Percentiles rank a stretch among this genome's conserved stretches.
These are phyloP conservation scores for Stagonosporopsis cucurbitacearum DNA, from an alignment of 2,329 filamentous ascomycete species.

Conservation along the genomic window DNA sequence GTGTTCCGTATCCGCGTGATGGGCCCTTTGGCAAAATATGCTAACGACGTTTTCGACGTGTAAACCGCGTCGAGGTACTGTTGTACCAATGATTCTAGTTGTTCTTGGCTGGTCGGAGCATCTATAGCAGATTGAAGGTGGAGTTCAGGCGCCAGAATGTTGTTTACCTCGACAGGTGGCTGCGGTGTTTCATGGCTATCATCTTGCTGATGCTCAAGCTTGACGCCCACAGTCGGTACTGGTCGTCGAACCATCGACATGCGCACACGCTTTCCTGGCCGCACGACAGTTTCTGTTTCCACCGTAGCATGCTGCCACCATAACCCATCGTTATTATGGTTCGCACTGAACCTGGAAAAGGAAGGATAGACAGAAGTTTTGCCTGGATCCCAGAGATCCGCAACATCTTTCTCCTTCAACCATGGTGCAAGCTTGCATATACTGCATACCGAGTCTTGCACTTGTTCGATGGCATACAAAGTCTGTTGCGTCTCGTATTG, in stretches of 20 bases:
- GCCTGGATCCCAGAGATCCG: conserved; percentile 35
- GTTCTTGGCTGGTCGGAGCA: conserved; percentile 39
- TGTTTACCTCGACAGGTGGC: neutral
- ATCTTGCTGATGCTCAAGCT: conserved; percentile 9
- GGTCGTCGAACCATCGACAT: conserved; percentile 42
- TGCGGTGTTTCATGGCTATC: neutral
- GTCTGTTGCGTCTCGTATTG: conserved; percentile 62
- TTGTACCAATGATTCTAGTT: conserved; percentile 59
- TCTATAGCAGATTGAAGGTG: conserved; percentile 11
- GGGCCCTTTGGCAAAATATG: conserved; percentile 84
- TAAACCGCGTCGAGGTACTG: conserved; percentile 56
- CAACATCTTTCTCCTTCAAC: conserved; percentile 66
- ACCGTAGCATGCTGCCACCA: conserved; percentile 47
- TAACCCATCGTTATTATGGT: neutral
- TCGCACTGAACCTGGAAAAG: conserved; percentile 55
- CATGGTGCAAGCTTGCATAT: conserved; percentile 72
- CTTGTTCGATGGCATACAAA: conserved; percentile 79
- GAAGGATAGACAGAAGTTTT: conserved; percentile 60
- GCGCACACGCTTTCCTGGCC: conserved; percentile 31
- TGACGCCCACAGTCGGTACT: conserved; percentile 7
- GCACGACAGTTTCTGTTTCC: conserved; percentile 22
- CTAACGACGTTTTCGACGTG: conserved; percentile 70
- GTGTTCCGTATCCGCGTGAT: conserved; percentile 75
- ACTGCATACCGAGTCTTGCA: conserved; percentile 66
- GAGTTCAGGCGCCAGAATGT: neutral